Conservation (phyloP, 805 yeast species). For the Metschnikowia peoriensis region DNA sequence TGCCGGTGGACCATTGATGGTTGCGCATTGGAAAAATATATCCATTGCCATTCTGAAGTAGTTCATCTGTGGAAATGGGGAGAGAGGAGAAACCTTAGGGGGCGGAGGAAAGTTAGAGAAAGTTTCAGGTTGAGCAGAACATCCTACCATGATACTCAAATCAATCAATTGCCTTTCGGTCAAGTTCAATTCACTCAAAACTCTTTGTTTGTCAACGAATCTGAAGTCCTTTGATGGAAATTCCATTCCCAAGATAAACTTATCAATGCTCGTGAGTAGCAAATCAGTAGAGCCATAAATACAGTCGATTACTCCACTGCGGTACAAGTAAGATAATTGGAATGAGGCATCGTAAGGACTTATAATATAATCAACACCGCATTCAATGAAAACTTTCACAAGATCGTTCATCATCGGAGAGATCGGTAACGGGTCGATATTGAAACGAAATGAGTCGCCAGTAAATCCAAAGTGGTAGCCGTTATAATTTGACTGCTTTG, state of each 20-base stretch:
- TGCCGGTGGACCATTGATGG: conserved; percentile 25
- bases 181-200: conserved; percentile 60
- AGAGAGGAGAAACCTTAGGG: conserved; percentile 40
- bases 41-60: conserved; percentile 42
- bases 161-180: conserved; percentile 71
- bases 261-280: conserved; percentile 62
- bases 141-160: conserved; percentile 74
- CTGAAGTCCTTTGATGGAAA: conserved; percentile 62
- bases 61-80: conserved; percentile 40
- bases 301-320: conserved; percentile 59
- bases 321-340: conserved; percentile 72
- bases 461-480: conserved; percentile 20
- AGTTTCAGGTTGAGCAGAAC: conserved; percentile 65
- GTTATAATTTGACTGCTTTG: conserved; percentile 23
- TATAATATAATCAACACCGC: conserved; percentile 62
- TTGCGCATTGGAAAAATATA: conserved; percentile 33
- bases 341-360: conserved; percentile 82
- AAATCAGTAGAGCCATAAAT: conserved; percentile 85
- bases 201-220: conserved; percentile 56
- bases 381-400: conserved; percentile 53
- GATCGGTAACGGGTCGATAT: conserved; percentile 47
- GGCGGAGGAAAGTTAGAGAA: conserved; percentile 52
- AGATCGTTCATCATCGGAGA: conserved; percentile 55
- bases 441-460: conserved; percentile 52
- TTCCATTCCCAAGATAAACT: conserved; percentile 71